Evolutionary conservation across 768 basidiomycete species (phyloP), one percentile per base, ranked within the genome.

Genomic region (Macrolepiota dolichaula): DNA sequence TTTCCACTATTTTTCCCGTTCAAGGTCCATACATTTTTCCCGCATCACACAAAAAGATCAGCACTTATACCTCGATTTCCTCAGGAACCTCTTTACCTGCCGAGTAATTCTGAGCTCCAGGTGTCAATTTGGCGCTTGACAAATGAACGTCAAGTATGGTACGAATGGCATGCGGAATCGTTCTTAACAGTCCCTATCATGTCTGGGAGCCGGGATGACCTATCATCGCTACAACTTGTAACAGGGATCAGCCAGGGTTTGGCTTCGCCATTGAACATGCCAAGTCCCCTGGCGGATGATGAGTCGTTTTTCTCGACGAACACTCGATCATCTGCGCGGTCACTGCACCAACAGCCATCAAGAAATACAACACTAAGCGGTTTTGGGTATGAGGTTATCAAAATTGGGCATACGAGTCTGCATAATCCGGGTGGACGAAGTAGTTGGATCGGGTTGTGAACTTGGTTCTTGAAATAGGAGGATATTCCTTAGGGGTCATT

Each of bases 1-100:
- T 99, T 99, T 76, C 97, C 97, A 0, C 74, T 98, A 19, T 97
- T 94, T 76, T 96, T 99, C 74, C 97, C 97, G 1, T 85, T 98
- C 71, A 90, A 87, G 74, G 95, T 91, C 62, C 32, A 84, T 72
- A 9, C 54, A 6, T 38, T n/a, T 62, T 57, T 22, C 19, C 19
- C 22, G n/a, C 55, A 12, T 32, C 55, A 25, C 49, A 27, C 12
- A 32, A 49, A 59, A 61, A 46, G 29, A 40, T 24, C 62, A 51
- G 65, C 9, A 15, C 56, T 35, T 64, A 42, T 9, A 12, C 22
- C 25, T 49, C 15, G 25, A 49, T 27, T 49, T 24, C 47, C 24
- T 24, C 67, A 97, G 94, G 94, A 97, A 66, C 93, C 97, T 0
- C 74, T 99, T 3, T 98, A 97, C 70, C 81, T 98, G 0, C 97